These are phyloP conservation scores for Naumovozyma dairenensis DNA, from an alignment of 805 yeast genomes.

Conservation along the genomic window DNA sequence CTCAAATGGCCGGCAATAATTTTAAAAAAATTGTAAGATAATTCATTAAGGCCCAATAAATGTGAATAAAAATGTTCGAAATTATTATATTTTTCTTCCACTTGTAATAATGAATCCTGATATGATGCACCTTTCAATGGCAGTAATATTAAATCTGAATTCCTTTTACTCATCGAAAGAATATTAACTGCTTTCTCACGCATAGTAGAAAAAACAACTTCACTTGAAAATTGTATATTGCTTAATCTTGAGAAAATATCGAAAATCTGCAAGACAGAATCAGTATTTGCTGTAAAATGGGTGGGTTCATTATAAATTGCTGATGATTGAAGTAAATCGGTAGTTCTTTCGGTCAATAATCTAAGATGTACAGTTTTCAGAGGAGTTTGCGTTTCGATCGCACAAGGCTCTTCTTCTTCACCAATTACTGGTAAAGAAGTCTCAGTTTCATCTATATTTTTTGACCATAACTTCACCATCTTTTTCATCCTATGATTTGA, in stretches of 20 bases:
- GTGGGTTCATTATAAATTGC: conserved; percentile 25
- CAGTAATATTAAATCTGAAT: conserved; percentile 15
- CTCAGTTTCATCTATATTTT: conserved; percentile 15
- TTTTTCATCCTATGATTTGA: conserved; percentile 13
- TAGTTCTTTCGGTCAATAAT: conserved; percentile 55
- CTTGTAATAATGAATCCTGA: conserved; percentile 10
- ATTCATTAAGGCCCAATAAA: conserved; percentile 24
- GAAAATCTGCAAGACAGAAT: conserved; percentile 27
- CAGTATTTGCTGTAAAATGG: conserved; percentile 20
- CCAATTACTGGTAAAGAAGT: conserved; percentile 13
- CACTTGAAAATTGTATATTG: conserved; percentile 60
- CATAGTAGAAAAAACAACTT: conserved; percentile 30
- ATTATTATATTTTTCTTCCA: conserved; percentile 15
- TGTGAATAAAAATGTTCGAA: conserved; percentile 24
- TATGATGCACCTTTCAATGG: conserved; percentile 23
- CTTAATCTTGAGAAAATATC: conserved; percentile 30
- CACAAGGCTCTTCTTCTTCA: conserved; percentile 19
- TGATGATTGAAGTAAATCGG: conserved; percentile 61
- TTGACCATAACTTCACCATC: conserved; percentile 10
- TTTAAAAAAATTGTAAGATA: conserved; percentile 20
- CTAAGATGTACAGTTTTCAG: conserved; percentile 36
- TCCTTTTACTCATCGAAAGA: conserved; percentile 8
- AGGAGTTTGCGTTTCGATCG: conserved; percentile 17
- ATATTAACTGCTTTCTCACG: conserved; percentile 24
- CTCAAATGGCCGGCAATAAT: conserved; percentile 13